phyloP scores from a whole-genome alignment of 495 filamentous ascomycete species.

The Penicillium robsamsonii region DNA sequence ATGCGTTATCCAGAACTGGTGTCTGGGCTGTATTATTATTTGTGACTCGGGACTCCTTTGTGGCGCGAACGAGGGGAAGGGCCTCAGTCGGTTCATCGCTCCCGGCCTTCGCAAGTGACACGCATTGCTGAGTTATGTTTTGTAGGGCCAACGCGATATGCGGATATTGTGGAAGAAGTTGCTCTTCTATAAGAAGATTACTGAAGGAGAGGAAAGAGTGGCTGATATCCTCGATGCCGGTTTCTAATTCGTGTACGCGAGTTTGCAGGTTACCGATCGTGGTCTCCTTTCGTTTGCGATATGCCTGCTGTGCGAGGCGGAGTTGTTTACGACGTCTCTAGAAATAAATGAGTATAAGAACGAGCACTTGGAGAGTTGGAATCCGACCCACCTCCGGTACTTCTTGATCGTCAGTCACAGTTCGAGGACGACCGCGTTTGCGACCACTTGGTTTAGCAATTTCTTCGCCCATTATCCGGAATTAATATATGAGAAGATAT shows the following conservation, averaged over 20 bases:
- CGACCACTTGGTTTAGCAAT: slow-evolving; percentile 13
- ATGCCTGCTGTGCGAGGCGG: slow-evolving; percentile 80
- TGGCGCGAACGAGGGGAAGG: neutral
- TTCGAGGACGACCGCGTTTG: slow-evolving; percentile 29
- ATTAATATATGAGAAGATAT: neutral
- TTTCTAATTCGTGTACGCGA: slow-evolving; percentile 63
- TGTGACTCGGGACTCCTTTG: slow-evolving; percentile 4
- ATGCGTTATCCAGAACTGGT: neutral
- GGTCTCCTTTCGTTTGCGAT: slow-evolving; percentile 81
- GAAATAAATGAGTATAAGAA: neutral
- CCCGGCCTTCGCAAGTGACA: slow-evolving; percentile 39
- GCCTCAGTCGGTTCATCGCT: slow-evolving; percentile 20
- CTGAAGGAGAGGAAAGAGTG: slow-evolving; percentile 70
- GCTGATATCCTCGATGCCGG: slow-evolving; percentile 71
- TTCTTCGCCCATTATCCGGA: slow-evolving; percentile 14
- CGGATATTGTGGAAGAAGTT: slow-evolving; percentile 37
- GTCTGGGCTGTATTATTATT: slow-evolving; percentile 6
- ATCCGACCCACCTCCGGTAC: slow-evolving; percentile 25
- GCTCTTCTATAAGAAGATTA: slow-evolving; percentile 54
- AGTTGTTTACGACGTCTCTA: slow-evolving; percentile 74
- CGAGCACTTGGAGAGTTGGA: neutral
- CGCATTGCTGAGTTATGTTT: slow-evolving; percentile 46
- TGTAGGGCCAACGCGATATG: slow-evolving; percentile 43
- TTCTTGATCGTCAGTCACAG: slow-evolving; percentile 23
- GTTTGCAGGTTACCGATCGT: slow-evolving; percentile 72